These are phyloP conservation scores for Lasiosphaeria miniovina DNA, from an alignment of 495 filamentous ascomycete species.

Conservation along the genomic window DNA sequence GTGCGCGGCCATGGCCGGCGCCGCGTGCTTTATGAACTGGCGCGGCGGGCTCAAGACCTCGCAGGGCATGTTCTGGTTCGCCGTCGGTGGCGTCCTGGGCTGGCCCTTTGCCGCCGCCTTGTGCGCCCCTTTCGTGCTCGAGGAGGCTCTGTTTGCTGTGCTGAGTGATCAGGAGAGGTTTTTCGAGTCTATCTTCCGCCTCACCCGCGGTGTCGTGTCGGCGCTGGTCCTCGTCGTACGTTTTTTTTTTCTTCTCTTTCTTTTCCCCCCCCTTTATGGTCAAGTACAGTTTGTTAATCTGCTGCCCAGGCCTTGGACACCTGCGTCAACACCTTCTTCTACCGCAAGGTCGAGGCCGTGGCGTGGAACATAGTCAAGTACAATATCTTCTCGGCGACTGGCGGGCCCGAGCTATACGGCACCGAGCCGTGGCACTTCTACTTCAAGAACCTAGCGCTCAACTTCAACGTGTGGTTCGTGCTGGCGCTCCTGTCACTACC, in stretches of 20 bases:
- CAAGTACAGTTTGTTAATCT: constrained; percentile 15
- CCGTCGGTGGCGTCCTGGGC: constrained; percentile 80
- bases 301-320: constrained; percentile 48
- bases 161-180: constrained; percentile 56
- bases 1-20: constrained; percentile 86
- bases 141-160: constrained; percentile 65
- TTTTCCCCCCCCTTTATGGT: constrained; percentile 23
- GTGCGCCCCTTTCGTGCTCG: constrained; percentile 74
- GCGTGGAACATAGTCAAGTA: constrained; percentile 93
- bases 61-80: constrained; percentile 87
- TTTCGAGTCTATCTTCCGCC: constrained; percentile 51
- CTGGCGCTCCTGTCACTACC: constrained; percentile 75
- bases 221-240: constrained; percentile 70
- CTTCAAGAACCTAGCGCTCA: constrained; percentile 82
- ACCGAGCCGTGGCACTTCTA: constrained; percentile 98
- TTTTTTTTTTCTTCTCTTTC: constrained; percentile 9
- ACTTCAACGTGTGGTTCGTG: constrained; percentile 93
- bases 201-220: constrained; percentile 64
- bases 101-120: constrained; percentile 93
- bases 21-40: constrained; percentile 86
- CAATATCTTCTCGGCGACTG: constrained; percentile 80
- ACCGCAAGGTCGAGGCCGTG: constrained; percentile 71
- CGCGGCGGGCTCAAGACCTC: constrained; percentile 70
- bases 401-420: constrained; percentile 90
- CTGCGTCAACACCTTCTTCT: constrained; percentile 74